Conservation (phyloP, 495 filamentous ascomycete species). For the Tuber magnatum region DNA sequence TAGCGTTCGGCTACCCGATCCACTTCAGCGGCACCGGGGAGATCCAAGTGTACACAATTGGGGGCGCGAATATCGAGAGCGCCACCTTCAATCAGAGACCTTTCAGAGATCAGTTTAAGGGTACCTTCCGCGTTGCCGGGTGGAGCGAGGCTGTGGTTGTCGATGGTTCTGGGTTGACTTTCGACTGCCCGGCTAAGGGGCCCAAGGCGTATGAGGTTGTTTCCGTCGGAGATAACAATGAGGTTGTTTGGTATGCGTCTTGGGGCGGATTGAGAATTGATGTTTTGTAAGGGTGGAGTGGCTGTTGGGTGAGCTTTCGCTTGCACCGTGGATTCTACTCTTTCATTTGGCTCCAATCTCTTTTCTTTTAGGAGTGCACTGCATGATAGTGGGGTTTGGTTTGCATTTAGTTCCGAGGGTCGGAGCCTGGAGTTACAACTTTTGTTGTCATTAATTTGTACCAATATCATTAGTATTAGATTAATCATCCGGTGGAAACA, state of each 20-base stretch:
- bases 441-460: neutral
- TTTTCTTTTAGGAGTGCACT: neutral
- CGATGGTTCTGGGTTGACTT: neutral
- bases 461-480: neutral
- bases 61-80: too few relatives aligned
- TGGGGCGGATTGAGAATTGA: neutral
- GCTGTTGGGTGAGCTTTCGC: too few relatives aligned
- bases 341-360: neutral
- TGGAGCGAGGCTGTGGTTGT: neutral
- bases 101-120: neutral
- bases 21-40: too few relatives aligned
- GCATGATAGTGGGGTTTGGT: neutral
- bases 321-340: too few relatives aligned
- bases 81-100: neutral
- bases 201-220: neutral
- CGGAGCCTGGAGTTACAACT: neutral
- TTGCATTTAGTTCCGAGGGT: neutral
- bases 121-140: neutral
- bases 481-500: neutral
- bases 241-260: neutral
- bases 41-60: too few relatives aligned
- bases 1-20: too few relatives aligned
- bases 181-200: too few relatives aligned
- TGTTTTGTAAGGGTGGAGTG: neutral
- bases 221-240: neutral